Conservation (phyloP, 2,329 filamentous ascomycete genomes). For the Cordyceps militaris region DNA sequence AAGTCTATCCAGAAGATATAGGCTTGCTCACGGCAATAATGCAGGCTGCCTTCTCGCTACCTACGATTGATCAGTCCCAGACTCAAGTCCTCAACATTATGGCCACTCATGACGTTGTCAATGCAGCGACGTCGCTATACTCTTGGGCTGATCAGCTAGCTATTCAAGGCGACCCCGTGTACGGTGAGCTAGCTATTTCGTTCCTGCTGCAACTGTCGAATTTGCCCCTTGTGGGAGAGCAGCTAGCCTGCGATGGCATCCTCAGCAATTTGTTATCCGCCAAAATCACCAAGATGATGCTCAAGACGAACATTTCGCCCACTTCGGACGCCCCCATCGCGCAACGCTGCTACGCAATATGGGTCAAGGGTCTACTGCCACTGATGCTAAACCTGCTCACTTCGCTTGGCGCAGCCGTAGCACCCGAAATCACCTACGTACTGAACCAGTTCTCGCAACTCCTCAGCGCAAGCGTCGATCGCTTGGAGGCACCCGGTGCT, state of each 20-base stretch:
- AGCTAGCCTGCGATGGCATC: slow-evolving; percentile 80
- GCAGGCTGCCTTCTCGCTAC: slow-evolving; percentile 74
- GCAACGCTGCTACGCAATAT: slow-evolving; percentile 78
- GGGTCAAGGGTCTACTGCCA: slow-evolving; percentile 81
- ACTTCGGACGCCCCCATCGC: slow-evolving; percentile 64
- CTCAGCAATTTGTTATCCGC: slow-evolving; percentile 73
- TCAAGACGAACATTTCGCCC: slow-evolving; percentile 63
- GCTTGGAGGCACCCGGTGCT: slow-evolving; percentile 57
- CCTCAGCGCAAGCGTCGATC: slow-evolving; percentile 61
- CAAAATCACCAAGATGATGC: slow-evolving; percentile 70
- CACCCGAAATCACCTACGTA: slow-evolving; percentile 77
- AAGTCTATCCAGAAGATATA: slow-evolving; percentile 67
- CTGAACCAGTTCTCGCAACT: slow-evolving; percentile 84
- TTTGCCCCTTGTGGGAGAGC: slow-evolving; percentile 74
- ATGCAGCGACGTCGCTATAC: slow-evolving; percentile 79
- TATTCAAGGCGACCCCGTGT: slow-evolving; percentile 74
- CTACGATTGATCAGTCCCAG: slow-evolving; percentile 65
- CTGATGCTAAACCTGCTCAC: slow-evolving; percentile 82
- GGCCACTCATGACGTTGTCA: slow-evolving; percentile 63
- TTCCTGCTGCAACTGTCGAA: slow-evolving; percentile 85
- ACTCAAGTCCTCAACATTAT: slow-evolving; percentile 65
- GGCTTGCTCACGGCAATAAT: slow-evolving; percentile 81
- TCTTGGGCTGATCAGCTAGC: slow-evolving; percentile 87
- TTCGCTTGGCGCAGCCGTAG: slow-evolving; percentile 72
- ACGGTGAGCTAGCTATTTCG: slow-evolving; percentile 83